Evolutionary conservation across 2,329 filamentous ascomycete species (phyloP).

Genomic region (Ascochyta clinopodiicola): DNA sequence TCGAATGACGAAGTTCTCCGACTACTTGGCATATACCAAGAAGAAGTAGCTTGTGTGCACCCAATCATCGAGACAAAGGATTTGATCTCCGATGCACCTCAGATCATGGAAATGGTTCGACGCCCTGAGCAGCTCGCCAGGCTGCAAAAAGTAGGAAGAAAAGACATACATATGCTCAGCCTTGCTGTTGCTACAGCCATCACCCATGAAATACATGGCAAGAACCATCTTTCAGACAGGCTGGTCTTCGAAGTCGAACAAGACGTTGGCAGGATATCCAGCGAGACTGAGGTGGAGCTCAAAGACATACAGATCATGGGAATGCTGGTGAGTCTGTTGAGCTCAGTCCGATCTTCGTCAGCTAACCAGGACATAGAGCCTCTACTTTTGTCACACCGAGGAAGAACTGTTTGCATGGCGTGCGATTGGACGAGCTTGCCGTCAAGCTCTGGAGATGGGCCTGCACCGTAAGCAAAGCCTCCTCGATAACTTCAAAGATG

Average conservation of each 20-base stretch:
- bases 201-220: slow-evolving; percentile 23
- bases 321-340: slow-evolving; percentile 18
- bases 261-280: slow-evolving; percentile 22
- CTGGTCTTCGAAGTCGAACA: slow-evolving; percentile 23
- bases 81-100: slow-evolving; percentile 12
- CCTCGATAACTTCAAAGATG: slow-evolving; percentile 24
- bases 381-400: slow-evolving; percentile 29
- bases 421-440: slow-evolving; percentile 26
- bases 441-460: slow-evolving; percentile 30
- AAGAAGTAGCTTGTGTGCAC: slow-evolving; percentile 25
- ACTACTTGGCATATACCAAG: slow-evolving; percentile 25
- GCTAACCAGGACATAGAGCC: slow-evolving; percentile 7
- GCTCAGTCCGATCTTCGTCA: no score
- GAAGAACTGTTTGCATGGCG: slow-evolving; percentile 31
- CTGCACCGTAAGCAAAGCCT: slow-evolving; percentile 29
- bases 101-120: slow-evolving; percentile 14
- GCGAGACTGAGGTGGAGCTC: slow-evolving; percentile 18
- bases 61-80: slow-evolving; percentile 25
- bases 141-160: slow-evolving; percentile 3
- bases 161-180: slow-evolving; percentile 24
- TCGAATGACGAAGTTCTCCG: slow-evolving; percentile 18
- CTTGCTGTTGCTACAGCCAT: slow-evolving; percentile 27
- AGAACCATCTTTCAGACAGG: slow-evolving; percentile 19
- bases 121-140: neutral
- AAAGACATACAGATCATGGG: slow-evolving; percentile 32